Conservation (phyloP, 352 stramenopile genomes). For the Phytophthora podocarpi region DNA sequence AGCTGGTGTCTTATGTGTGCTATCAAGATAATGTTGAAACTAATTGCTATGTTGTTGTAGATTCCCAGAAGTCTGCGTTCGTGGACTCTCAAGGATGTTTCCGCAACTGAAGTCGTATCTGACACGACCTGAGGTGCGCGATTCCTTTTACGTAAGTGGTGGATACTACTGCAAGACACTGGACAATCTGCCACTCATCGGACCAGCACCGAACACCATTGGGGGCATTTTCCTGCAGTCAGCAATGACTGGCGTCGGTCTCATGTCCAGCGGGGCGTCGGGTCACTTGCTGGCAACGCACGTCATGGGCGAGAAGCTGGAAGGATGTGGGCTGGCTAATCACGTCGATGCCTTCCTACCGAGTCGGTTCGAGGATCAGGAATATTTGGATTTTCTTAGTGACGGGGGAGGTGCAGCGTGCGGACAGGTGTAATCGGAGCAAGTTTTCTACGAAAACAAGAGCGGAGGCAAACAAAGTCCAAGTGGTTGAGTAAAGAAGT, state of each 20-base stretch:
- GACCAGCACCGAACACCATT: conserved; percentile 57
- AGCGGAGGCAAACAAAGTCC: neutral
- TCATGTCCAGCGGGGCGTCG: conserved; percentile 82
- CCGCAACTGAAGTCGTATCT: conserved; percentile 71
- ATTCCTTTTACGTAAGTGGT: conserved; percentile 72
- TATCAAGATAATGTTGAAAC: too few relatives aligned
- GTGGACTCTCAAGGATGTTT: conserved; percentile 61
- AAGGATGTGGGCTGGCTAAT: conserved; percentile 48
- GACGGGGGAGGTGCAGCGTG: conserved; percentile 44
- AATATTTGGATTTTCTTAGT: conserved; percentile 64
- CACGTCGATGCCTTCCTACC: conserved; percentile 64
- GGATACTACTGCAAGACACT: conserved; percentile 85
- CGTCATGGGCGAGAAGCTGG: conserved; percentile 59
- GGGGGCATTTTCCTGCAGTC: conserved; percentile 73
- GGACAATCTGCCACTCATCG: conserved; percentile 79
- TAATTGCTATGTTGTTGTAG: conserved; percentile 33
- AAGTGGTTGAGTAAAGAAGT: conserved; percentile 8
- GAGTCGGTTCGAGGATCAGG: conserved; percentile 61
- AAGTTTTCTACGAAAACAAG: neutral
- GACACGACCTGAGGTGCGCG: conserved; percentile 52
- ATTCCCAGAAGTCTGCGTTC: conserved; percentile 73
- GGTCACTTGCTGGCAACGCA: conserved; percentile 67
- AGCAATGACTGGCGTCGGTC: conserved; percentile 71
- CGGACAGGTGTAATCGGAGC: conserved; percentile 57
- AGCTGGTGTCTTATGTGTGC: too few relatives aligned